Evolutionary conservation across 257 asterid genomes (phyloP).

Genomic region (Solanum sparsipilum): DNA sequence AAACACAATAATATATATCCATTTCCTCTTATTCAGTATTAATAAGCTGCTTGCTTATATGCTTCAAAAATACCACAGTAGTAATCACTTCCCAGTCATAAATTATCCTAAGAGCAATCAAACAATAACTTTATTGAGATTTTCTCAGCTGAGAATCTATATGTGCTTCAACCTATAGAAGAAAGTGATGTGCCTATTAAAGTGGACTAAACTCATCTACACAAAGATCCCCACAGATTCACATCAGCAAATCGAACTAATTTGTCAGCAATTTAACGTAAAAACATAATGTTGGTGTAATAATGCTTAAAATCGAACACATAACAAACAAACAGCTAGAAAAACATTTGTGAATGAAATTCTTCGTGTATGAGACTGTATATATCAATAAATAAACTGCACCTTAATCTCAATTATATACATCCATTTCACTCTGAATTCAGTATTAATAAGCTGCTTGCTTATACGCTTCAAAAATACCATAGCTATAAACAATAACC

Average conservation of each 20-base stretch:
- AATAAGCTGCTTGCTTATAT: not conserved
- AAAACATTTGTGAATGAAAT: not conserved
- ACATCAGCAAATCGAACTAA: not conserved
- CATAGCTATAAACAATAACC: not conserved
- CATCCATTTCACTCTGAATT: not conserved
- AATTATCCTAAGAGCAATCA: not conserved
- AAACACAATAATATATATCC: not conserved
- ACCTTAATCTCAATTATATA: not conserved
- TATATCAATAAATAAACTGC: not conserved
- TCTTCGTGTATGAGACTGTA: not conserved
- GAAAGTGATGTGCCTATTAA: not conserved
- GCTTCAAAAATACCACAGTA: not conserved
- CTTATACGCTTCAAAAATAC: not conserved
- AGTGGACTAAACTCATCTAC: not conserved
- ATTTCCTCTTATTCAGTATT: not conserved
- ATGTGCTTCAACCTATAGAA: not conserved
- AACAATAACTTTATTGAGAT: not conserved
- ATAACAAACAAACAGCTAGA: not conserved
- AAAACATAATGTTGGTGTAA: not conserved
- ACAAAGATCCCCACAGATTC: not conserved
- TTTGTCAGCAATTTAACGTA: not conserved
- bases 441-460: not conserved
- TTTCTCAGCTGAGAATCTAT: not conserved
- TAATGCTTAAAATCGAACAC: no score
- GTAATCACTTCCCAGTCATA: not conserved